A percentile compares a stretch with the other conserved stretches of the same genome.
Conservation (phyloP, 345 rosid species). For the Eucalyptus polybractea region DNA sequence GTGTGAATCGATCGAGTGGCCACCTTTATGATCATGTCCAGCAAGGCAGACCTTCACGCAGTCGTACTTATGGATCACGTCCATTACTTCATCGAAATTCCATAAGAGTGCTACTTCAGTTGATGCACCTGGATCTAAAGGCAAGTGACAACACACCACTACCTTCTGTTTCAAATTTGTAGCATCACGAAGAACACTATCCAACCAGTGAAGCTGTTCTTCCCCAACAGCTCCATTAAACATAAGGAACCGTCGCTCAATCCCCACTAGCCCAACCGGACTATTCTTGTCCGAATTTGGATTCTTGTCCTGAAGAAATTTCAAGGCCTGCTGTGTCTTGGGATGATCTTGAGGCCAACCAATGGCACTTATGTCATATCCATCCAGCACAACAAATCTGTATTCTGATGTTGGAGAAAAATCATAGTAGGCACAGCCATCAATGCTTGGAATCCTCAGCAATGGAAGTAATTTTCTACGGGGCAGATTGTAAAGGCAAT, state of each 20-base stretch:
- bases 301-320: constrained; percentile 51
- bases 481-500: constrained; percentile 93
- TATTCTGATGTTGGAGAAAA: constrained; percentile 61
- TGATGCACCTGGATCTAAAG: constrained; percentile 54
- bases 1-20: constrained; percentile 58
- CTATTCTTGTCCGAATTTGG: constrained; percentile 82
- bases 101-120: constrained; percentile 53
- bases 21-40: constrained; percentile 84
- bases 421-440: constrained; percentile 65
- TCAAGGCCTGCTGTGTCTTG: constrained; percentile 47
- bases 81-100: constrained; percentile 84
- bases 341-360: constrained; percentile 83
- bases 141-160: constrained; percentile 76
- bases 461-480: constrained; percentile 64
- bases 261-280: constrained; percentile 51
- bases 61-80: constrained; percentile 42
- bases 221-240: constrained; percentile 86
- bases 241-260: constrained; percentile 79
- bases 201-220: constrained; percentile 71
- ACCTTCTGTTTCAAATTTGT: constrained; percentile 53
- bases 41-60: constrained; percentile 80
- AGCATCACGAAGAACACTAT: constrained; percentile 54
- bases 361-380: constrained; percentile 79
- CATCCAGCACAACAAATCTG: constrained; percentile 72
- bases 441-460: constrained; percentile 38